Conservation (phyloP, 1,284 basidiomycete species). For the Malassezia cuniculi region DNA sequence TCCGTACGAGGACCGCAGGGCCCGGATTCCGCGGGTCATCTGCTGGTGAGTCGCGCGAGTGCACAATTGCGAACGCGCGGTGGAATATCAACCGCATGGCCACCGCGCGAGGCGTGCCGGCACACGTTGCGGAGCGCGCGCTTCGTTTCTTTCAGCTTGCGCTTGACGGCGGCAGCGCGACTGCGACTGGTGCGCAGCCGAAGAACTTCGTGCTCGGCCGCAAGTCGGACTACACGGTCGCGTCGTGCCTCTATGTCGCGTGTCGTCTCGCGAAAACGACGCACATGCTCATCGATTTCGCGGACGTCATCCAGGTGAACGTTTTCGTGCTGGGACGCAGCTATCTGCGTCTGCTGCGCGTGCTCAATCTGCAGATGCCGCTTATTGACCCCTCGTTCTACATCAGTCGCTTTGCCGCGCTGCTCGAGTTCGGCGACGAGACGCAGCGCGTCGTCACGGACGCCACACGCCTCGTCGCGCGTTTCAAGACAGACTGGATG, state of each 20-base stretch:
- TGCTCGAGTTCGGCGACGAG: constrained; percentile 90
- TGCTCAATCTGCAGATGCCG: constrained; percentile 68
- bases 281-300: constrained; percentile 96
- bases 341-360: constrained; percentile 83
- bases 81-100: constrained; percentile 71
- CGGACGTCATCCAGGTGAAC: constrained; percentile 57
- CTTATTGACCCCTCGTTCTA: constrained; percentile 93
- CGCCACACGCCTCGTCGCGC: constrained; percentile 79
- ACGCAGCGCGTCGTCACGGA: constrained; percentile 83
- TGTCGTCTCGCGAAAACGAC: constrained; percentile 76
- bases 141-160: constrained; percentile 83
- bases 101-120: constrained; percentile 62
- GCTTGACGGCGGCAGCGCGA: constrained; percentile 56
- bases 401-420: constrained; percentile 87
- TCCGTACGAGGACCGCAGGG: constrained; percentile 30
- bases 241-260: constrained; percentile 87
- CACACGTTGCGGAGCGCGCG: constrained; percentile 66
- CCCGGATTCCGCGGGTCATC: constrained; percentile 39
- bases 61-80: constrained; percentile 74
- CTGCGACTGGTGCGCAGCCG: constrained; percentile 27
- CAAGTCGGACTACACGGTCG: constrained; percentile 79
- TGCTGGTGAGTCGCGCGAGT: constrained; percentile 53
- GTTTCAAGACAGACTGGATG: constrained; percentile 97
- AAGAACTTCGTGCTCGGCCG: constrained; percentile 53
- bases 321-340: constrained; percentile 94